Percentiles rank a stretch among this genome's conserved stretches.
These are phyloP conservation scores for Aspergillus udagawae DNA, from an alignment of 2,329 filamentous ascomycete genomes.

Conservation along the genomic window DNA sequence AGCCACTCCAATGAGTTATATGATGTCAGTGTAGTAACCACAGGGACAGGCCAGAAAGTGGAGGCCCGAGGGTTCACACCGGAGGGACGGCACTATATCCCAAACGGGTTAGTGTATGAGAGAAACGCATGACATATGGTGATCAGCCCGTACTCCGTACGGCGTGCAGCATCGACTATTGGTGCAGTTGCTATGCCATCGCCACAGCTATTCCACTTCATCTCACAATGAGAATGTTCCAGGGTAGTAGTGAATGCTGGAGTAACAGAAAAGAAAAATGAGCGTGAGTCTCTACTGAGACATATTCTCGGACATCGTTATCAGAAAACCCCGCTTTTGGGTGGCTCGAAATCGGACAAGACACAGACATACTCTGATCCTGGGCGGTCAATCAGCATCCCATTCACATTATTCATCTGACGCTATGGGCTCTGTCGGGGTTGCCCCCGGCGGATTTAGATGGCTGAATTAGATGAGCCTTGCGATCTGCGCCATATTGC, in stretches of 20 bases:
- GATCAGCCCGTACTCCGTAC: conserved; percentile 2
- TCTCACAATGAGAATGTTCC: background rate
- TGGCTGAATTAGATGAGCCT: conserved; percentile 7
- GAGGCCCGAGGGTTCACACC: conserved; percentile 3
- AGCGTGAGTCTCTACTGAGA: background rate
- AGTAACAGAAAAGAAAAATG: background rate
- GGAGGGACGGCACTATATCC: conserved; percentile 1
- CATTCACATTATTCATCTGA: background rate
- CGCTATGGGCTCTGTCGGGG: background rate
- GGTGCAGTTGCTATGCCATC: conserved; percentile 1
- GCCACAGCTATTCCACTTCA: background rate
- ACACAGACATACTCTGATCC: background rate
- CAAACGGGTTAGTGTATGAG: background rate
- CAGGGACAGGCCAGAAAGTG: conserved; percentile 6
- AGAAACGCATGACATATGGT: conserved; percentile 14
- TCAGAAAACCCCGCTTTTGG: background rate
- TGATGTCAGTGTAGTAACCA: conserved; percentile 9
- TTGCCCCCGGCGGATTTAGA: conserved; percentile 2
- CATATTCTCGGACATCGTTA: background rate
- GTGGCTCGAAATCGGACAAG: background rate
- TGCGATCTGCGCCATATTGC: conserved; percentile 1
- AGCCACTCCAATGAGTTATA: background rate
- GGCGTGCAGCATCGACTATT: conserved; percentile 6
- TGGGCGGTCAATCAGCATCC: background rate
- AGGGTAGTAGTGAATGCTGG: background rate